Percentiles rank a stretch among this genome's conserved stretches.
These are phyloP conservation scores for Lepidium aucheri DNA, from an alignment of 345 rosid species.

Conservation along the genomic window DNA sequence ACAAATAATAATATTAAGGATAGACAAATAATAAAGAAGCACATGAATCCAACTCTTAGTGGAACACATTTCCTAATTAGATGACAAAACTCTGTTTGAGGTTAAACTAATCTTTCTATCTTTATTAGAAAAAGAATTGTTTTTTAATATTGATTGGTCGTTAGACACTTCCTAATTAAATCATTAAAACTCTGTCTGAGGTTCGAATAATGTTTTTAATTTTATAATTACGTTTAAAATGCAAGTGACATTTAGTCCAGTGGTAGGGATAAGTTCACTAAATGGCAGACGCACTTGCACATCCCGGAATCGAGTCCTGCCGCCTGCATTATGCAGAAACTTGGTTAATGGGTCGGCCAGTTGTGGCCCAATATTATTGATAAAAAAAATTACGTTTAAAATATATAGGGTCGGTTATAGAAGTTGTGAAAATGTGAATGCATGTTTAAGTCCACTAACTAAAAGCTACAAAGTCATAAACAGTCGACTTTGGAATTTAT, in stretches of 20 bases:
- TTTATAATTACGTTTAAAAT: neutral
- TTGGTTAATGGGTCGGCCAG: too few relatives aligned
- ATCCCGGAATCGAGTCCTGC: too few relatives aligned
- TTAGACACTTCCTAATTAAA: neutral
- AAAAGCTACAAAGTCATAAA: slow-evolving; percentile 17
- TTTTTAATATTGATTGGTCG: neutral
- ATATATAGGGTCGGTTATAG: slow-evolving; percentile 1
- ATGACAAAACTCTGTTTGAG: slow-evolving; percentile 11
- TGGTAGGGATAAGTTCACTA: too few relatives aligned
- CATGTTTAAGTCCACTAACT: slow-evolving; percentile 26
- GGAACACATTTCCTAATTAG: neutral
- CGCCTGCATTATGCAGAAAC: too few relatives aligned
- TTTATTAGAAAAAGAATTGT: neutral
- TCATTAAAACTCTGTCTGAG: neutral
- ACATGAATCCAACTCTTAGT: slow-evolving; percentile 22
- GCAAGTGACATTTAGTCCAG: too few relatives aligned
- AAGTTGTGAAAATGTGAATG: slow-evolving; percentile 21
- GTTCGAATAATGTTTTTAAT: neutral
- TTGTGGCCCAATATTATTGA: too few relatives aligned
- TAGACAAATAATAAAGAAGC: slow-evolving; percentile 10
- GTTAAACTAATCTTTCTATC: neutral
- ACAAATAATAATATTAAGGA: neutral
- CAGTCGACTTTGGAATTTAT: slow-evolving; percentile 8
- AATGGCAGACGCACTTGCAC: too few relatives aligned
- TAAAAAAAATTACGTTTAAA: neutral